Base-by-base conservation (phyloP, 2,329 filamentous ascomycete species). In the Byssoonygena ceratinophila region DNA sequence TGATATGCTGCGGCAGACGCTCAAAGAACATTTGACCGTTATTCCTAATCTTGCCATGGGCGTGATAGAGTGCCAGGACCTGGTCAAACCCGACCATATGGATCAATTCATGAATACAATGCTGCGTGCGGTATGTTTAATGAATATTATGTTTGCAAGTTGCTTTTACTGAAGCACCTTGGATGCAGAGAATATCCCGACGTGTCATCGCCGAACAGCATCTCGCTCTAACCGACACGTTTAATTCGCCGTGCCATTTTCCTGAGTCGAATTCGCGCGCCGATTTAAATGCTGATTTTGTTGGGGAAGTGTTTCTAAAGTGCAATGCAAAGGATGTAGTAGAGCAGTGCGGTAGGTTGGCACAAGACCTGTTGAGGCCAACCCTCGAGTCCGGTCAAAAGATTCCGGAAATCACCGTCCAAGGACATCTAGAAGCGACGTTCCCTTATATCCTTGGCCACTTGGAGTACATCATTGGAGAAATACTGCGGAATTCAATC, bases 161-260 rank as follows among this genome's bases (percentile, higher is more conserved):
- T 14, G 6, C 16, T 27, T 34, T 31, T 34, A n/a, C 27, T 51
- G 20, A 51, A 37, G 12, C 2, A 14, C 23, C 23, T 50, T 22
- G 16, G 18, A 14, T 40, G 51, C 36, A 92, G 86, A 81, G 92
- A 55, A 98, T 98, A 60, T 96, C 90, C 41, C 83, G 92, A 55
- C 82, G 94, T 57, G 92, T 97, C 59, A 98, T 98, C 64, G 92
- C 92, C 31, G 92, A 98, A 69, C 92, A 98, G 64, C 92, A 98
- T 65, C 81, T 98, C 34, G 89, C 92, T 8, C 78, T 98, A 16
- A 95, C 90, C 3, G 90, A 97, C 60, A 96, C 90, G 1, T 97
- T 90, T 73, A 84, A 92, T 67, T 86, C 87, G 0, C 84, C 87
- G 1, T 90, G 87, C 81, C 90, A 95, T 73, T 91, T 89, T 53